Evolutionary conservation across 2,329 filamentous ascomycete genomes (phyloP), one percentile per base, ranked within the genome.

Genomic region (Apiospora rasikravindrae): DNA sequence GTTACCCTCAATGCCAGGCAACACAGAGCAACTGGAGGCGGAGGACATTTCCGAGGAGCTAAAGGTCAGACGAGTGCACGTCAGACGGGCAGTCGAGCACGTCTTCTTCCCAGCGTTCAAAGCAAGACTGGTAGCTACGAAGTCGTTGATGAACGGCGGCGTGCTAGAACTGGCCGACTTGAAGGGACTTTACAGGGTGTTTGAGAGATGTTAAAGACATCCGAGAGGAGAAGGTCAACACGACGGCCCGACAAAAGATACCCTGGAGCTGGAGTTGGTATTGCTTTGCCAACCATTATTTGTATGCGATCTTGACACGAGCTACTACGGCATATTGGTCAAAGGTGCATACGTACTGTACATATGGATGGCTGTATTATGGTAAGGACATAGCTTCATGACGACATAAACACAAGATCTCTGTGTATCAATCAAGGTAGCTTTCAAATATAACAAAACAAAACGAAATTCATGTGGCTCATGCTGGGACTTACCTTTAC

Each of bases 131-230:
- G 90, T 98, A 71, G 95, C 94, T 26, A 98, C 96, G 11, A 92
- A 89, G 75, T 87, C 88, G 6, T 83, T 98, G 77, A 89, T 97
- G 83, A 90, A 91, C 69, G 93, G 91, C 0, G 88, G 86, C 11
- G 90, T 98, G 14, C 84, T 97, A 67, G 96, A 99, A 82, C 90
- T 98, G 68, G 96, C 96, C 1, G 94, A 97, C 83, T 82, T 98
- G 73, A 98, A 98, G 82, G 95, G 95, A 0, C 80, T 99, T 72
- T 99, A 99, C 82, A 87, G 94, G 66, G 95, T 98, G 2, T 99
- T 99, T 86, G 96, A 99, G 83, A 86, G 96, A 71, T 98, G 96
- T 81, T 98, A 7, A 82, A 89, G 26, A n/a, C 19, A 42, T 42
- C 10, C 57, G 24, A 16, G n/a, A 47, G 29, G n/a, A 40, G 19